phyloP scores from a whole-genome alignment of 345 rosid genomes.

The Populus tremula region DNA sequence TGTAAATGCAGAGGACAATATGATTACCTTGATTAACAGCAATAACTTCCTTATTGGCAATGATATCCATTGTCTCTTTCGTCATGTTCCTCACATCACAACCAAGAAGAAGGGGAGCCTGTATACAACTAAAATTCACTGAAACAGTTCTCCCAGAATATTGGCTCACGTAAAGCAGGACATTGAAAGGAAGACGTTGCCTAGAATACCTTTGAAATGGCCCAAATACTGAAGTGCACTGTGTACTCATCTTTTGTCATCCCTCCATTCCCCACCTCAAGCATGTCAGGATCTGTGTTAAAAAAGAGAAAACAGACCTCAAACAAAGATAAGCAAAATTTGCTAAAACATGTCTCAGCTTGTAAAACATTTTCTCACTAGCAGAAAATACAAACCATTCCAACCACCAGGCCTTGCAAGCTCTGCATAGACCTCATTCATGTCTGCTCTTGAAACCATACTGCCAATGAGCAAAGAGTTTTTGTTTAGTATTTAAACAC shows the following conservation, averaged over 20 bases:
- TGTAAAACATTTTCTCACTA: neutral
- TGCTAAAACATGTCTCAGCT: neutral
- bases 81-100: constrained; percentile 76
- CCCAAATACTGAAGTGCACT: constrained; percentile 93
- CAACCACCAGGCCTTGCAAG: constrained; percentile 35
- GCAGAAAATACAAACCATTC: constrained; percentile 21
- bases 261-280: constrained; percentile 97
- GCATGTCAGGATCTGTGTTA: constrained; percentile 90
- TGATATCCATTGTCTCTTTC: constrained; percentile 49
- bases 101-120: constrained; percentile 76
- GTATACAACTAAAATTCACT: constrained; percentile 3
- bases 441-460: constrained; percentile 33
- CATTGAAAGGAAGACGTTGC: neutral
- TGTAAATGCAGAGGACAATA: too few species aligned
- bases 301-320: neutral
- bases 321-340: neutral
- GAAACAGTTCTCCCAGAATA: neutral
- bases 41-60: constrained; percentile 73
- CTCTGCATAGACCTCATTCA: constrained; percentile 28
- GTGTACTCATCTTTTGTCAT: constrained; percentile 79
- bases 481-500: neutral
- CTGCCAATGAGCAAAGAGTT: constrained; percentile 36
- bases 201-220: constrained; percentile 69
- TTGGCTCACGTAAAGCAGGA: neutral
- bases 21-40: constrained; percentile 74